Conservation (phyloP, 1,284 basidiomycete genomes). For the Ustilago shanxiensis region DNA sequence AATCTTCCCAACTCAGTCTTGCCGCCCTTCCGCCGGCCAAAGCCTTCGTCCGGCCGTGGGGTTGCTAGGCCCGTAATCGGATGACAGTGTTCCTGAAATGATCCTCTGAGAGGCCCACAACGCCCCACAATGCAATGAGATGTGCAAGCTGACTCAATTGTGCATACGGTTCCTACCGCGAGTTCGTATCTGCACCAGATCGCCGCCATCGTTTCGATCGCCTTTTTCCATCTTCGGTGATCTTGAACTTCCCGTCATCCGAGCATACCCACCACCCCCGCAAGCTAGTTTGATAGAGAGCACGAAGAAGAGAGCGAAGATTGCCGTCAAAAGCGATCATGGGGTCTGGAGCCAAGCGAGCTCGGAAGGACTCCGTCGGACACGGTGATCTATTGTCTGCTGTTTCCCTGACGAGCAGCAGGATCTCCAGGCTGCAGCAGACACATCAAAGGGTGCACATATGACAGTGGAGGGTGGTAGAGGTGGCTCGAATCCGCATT, state of each 20-base stretch:
- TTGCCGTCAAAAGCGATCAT: conserved; percentile 10
- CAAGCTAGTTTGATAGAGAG: not conserved
- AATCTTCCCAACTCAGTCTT: not conserved
- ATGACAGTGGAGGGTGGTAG: no score
- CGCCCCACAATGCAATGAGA: no score
- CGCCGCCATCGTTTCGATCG: not conserved
- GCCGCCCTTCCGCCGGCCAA: not conserved
- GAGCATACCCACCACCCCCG: not conserved
- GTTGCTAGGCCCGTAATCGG: not conserved
- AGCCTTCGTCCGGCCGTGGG: not conserved
- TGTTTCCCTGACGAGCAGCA: no score
- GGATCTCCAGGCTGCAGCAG: no score
- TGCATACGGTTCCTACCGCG: not conserved
- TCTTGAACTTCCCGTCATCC: not conserved
- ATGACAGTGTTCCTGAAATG: not conserved
- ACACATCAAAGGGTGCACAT: no score
- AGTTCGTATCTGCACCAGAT: not conserved
- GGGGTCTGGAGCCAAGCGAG: not conserved
- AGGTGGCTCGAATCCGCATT: no score
- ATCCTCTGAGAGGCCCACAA: not conserved
- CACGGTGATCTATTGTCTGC: no score
- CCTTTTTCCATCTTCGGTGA: not conserved
- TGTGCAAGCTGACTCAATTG: not conserved
- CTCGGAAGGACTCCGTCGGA: conserved; percentile 5
- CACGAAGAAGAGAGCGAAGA: not conserved